A percentile compares a stretch with the other conserved stretches of the same genome.
These are phyloP conservation scores for Oryza meyeriana DNA, from an alignment of 176 grass and related monocot species.

Conservation along the genomic window DNA sequence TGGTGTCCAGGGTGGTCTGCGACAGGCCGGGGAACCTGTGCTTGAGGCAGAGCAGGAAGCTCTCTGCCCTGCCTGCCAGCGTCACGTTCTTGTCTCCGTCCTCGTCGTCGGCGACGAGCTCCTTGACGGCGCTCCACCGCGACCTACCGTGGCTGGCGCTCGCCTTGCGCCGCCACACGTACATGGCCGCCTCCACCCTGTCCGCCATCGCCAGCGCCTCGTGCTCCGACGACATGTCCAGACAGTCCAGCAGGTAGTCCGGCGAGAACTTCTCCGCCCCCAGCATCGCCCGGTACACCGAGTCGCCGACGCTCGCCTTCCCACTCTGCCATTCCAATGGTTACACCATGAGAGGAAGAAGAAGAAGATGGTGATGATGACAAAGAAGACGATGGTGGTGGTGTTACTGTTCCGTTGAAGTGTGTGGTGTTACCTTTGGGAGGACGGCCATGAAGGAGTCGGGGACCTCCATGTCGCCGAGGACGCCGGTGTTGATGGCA, in stretches of 20 bases:
- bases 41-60: slow-evolving; percentile 79
- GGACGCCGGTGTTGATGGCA: slow-evolving; percentile 83
- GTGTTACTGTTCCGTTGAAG: neutral
- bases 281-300: slow-evolving; percentile 67
- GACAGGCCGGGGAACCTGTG: slow-evolving; percentile 79
- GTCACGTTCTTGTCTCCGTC: slow-evolving; percentile 78
- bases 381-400: neutral
- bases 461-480: slow-evolving; percentile 89
- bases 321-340: slow-evolving; percentile 57
- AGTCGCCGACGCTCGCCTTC: slow-evolving; percentile 64
- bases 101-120: slow-evolving; percentile 53
- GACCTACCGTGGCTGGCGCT: slow-evolving; percentile 50
- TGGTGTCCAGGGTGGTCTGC: slow-evolving; percentile 94
- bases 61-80: slow-evolving; percentile 70
- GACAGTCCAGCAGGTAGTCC: slow-evolving; percentile 70
- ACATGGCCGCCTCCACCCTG: slow-evolving; percentile 88
- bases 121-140: slow-evolving; percentile 83
- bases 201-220: slow-evolving; percentile 83
- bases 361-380: neutral
- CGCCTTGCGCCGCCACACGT: slow-evolving; percentile 92
- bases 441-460: slow-evolving; percentile 89
- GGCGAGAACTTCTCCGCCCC: slow-evolving; percentile 71
- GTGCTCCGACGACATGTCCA: slow-evolving; percentile 79
- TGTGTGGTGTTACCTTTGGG: slow-evolving; percentile 46
- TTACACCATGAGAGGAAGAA: neutral